A percentile compares a stretch with the other conserved stretches of the same genome.
These are phyloP conservation scores for Mycena sanguinolenta DNA, from an alignment of 768 basidiomycete genomes.

Conservation along the genomic window DNA sequence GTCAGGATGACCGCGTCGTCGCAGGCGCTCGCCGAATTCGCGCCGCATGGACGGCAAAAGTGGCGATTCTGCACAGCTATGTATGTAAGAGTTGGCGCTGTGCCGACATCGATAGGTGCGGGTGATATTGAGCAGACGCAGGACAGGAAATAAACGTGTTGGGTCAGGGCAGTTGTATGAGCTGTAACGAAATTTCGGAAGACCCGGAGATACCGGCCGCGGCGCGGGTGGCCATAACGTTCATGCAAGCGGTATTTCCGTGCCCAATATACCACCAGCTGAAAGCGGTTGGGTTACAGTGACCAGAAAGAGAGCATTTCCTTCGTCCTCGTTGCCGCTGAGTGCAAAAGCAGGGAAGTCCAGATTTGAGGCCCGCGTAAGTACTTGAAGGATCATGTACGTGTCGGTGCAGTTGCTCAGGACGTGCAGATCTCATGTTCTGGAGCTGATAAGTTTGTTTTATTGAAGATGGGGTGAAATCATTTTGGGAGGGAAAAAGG, in stretches of 20 bases:
- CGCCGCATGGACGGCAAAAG: constrained; percentile 16
- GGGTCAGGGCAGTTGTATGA: constrained; percentile 52
- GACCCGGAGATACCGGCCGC: background rate
- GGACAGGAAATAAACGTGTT: constrained; percentile 55
- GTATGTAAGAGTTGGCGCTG: background rate
- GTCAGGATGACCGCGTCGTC: background rate
- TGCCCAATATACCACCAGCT: constrained; percentile 35
- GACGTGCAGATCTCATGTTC: constrained; percentile 47
- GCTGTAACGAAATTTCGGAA: constrained; percentile 39
- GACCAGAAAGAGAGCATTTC: too few relatives aligned
- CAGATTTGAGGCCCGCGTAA: too few relatives aligned
- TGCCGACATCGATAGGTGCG: constrained; percentile 25
- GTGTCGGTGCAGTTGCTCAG: constrained; percentile 51
- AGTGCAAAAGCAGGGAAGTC: too few relatives aligned
- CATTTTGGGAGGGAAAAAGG: too few relatives aligned
- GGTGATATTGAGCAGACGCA: constrained; percentile 30
- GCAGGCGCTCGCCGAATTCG: constrained; percentile 40
- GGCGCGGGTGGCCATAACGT: constrained; percentile 25
- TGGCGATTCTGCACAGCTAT: too few relatives aligned
- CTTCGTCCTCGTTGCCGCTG: too few relatives aligned
- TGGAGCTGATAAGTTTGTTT: too few relatives aligned
- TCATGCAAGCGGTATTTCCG: constrained; percentile 62
- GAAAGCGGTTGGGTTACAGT: too few relatives aligned
- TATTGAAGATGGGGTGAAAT: too few relatives aligned
- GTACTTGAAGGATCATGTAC: constrained; percentile 57